Base-by-base conservation (phyloP, 441 rosid genomes). In the Gossypium gossypioides region DNA sequence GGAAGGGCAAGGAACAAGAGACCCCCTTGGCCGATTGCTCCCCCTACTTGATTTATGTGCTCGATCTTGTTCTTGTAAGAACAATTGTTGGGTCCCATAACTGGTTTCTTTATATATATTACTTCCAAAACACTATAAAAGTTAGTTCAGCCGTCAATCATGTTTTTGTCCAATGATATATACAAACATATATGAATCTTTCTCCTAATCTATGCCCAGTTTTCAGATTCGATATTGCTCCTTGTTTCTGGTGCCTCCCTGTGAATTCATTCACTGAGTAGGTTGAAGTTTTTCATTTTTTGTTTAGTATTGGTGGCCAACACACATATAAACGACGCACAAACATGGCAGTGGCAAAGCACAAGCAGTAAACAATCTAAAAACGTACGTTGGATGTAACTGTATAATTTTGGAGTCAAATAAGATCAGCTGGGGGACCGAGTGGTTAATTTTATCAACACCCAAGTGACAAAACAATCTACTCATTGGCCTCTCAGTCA, bases 121-220 rank as follows among this genome's bases (percentile, higher is more conserved):
- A 4, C 34, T 52, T 72, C 69, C 46, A 27, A 48, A 58, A 58
- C 27, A 59, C 46, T 59, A 24, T 29, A 50, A 1, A 9, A 46
- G 69, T 72, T 61, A 61, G 75, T 62, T 72, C 59, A 72, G 75
- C 50, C 29, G 55, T 62, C 75, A 72, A 50, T 72, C 75, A 61
- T 50, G 10, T 16, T 61, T 25, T 61, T 29, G 50, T 60, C 44
- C 2, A 27, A 13, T 60, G 19, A 46, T 15, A 58, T 68, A 3
- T 50, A 68, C 19, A 50, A 13, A 6, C 40, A 34, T 34, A 34
- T 3, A 48, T 66, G 54, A 48, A 42, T 66, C 57, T 66, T 63
- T 24, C 70, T 66, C 37, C 70, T n/a, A 66, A 66, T 46, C 19
- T 46, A 13, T 66, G 56, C 7, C 40, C 56, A 46, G 57, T 46